phyloP scores from a whole-genome alignment of 2,329 filamentous ascomycete species.

The Chalaropsis thielavioides region DNA sequence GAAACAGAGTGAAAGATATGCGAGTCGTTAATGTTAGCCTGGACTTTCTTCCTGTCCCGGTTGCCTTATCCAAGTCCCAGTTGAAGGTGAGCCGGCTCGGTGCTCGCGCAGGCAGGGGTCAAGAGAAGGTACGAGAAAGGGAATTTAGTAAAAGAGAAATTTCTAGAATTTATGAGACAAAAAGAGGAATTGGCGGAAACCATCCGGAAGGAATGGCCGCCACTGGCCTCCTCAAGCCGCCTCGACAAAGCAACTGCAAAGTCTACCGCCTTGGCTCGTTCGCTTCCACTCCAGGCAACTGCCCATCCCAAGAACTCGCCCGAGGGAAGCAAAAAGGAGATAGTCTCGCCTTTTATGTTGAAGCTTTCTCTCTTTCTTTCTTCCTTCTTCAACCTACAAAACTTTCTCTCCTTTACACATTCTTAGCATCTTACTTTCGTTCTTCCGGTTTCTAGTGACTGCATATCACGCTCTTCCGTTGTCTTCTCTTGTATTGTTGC shows the following conservation, averaged over 20 bases:
- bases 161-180: background rate
- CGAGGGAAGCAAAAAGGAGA: background rate
- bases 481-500: background rate
- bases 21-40: background rate
- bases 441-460: background rate
- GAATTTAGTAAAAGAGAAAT: background rate
- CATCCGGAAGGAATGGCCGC: constrained; percentile 10
- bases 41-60: background rate
- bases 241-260: background rate
- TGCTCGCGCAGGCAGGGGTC: background rate
- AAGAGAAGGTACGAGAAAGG: background rate
- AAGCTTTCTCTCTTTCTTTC: background rate
- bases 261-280: background rate
- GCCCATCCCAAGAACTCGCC: background rate
- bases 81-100: background rate
- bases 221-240: constrained; percentile 5
- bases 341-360: background rate
- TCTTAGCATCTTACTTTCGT: background rate
- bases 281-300: background rate
- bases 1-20: background rate
- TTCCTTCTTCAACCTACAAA: background rate
- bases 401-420: background rate
- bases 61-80: background rate
- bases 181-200: background rate
- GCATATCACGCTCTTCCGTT: background rate